Conservation (phyloP, 2,329 filamentous ascomycete genomes). For the Aspergillus sp. region DNA sequence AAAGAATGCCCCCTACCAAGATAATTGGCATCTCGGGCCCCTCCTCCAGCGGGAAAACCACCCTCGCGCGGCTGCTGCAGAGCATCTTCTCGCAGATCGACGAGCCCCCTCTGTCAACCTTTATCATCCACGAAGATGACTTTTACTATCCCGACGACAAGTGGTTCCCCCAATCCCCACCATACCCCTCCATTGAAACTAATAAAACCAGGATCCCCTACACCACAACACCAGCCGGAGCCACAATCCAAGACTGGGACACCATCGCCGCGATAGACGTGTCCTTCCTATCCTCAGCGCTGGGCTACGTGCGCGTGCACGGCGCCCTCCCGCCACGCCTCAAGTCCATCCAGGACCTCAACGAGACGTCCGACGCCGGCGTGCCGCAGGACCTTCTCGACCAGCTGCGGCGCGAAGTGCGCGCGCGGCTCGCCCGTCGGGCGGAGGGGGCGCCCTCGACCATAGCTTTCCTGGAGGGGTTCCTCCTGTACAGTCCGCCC, state of each 20-base stretch:
- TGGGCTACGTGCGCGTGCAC: constrained; percentile 68
- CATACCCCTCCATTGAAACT: neutral
- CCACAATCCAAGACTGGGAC: constrained; percentile 82
- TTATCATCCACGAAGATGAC: constrained; percentile 93
- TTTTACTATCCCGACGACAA: constrained; percentile 83
- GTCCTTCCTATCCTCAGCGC: constrained; percentile 62
- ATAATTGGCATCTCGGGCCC: constrained; percentile 83
- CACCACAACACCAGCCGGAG: constrained; percentile 48
- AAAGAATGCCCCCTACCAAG: constrained; percentile 35
- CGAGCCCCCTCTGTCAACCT: constrained; percentile 39
- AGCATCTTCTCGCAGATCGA: constrained; percentile 66
- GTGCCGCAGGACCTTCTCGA: constrained; percentile 27
- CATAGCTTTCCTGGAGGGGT: constrained; percentile 81
- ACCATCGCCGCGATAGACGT: constrained; percentile 77
- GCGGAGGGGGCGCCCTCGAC: constrained; percentile 23
- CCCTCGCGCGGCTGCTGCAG: constrained; percentile 78
- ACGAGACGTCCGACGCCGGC: constrained; percentile 49
- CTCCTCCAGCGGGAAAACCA: constrained; percentile 94
- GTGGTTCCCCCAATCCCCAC: constrained; percentile 41
- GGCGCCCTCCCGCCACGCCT: constrained; percentile 55
- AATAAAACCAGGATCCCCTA: constrained; percentile 41
- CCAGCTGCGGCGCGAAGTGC: constrained; percentile 25
- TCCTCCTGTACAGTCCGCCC: constrained; percentile 70
- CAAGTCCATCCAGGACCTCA: constrained; percentile 59
- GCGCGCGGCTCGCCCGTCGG: constrained; percentile 11